These are phyloP conservation scores for Pythium pectinolyticum DNA, from an alignment of 352 stramenopile species.

Conservation along the genomic window DNA sequence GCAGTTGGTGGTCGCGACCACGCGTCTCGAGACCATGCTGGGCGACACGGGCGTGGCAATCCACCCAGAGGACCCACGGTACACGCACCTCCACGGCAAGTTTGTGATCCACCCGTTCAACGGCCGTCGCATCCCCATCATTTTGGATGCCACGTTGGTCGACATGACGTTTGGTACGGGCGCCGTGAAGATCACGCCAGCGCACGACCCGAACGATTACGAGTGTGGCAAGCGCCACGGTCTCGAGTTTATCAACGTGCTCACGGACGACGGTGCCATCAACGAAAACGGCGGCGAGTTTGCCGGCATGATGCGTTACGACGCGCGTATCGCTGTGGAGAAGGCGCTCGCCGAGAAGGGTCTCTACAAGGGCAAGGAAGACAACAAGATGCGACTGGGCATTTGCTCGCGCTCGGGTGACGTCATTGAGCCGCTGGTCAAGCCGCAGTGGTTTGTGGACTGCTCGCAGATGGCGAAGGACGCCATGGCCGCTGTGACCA, in stretches of 20 bases:
- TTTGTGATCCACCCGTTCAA: conserved; percentile 98
- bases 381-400: conserved; percentile 98
- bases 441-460: conserved; percentile 98
- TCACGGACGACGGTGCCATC: conserved; percentile 97
- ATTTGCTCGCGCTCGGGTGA: conserved; percentile 98
- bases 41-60: conserved; percentile 98
- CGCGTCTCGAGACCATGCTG: conserved; percentile 99
- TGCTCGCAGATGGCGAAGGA: conserved; percentile 86
- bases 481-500: conserved; percentile 78
- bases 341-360: conserved; percentile 94
- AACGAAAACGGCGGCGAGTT: conserved; percentile 92
- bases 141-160: conserved; percentile 95
- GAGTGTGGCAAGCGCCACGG: conserved; percentile 96
- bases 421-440: conserved; percentile 99
- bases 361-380: conserved; percentile 95
- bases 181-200: conserved; percentile 99
- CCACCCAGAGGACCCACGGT: conserved; percentile 98
- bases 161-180: conserved; percentile 99
- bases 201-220: conserved; percentile 99
- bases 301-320: conserved; percentile 87
- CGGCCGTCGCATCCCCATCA: conserved; percentile 95
- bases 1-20: conserved; percentile 88
- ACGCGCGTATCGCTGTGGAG: conserved; percentile 83
- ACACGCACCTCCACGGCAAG: conserved; percentile 99
- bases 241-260: conserved; percentile 98